Conservation (phyloP, 1,284 basidiomycete species). For the Wolfiporia cocos region DNA sequence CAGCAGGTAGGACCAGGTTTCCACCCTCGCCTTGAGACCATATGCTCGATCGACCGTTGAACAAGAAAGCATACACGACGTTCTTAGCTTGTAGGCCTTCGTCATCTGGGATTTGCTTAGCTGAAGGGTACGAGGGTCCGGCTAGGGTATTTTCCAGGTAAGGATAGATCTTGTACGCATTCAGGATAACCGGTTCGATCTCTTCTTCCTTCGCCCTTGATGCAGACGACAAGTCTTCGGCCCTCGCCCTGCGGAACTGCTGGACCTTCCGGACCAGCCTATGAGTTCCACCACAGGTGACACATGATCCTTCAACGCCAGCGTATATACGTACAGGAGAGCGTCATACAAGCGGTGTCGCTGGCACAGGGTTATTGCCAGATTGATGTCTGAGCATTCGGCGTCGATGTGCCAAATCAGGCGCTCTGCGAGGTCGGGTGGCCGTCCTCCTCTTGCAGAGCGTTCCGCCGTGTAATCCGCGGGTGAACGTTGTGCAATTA, state of each 20-base stretch:
- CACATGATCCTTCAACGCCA: conserved; percentile 84
- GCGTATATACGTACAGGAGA: conserved; percentile 90
- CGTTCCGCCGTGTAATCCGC: conserved; percentile 76
- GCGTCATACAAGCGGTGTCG: conserved; percentile 86
- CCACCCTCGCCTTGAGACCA: conserved; percentile 77
- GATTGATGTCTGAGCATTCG: conserved; percentile 87
- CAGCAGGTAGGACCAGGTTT: conserved; percentile 65
- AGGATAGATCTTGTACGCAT: conserved; percentile 90
- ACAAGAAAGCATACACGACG: conserved; percentile 77
- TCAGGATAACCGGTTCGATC: conserved; percentile 58
- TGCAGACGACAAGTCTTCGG: conserved; percentile 25
- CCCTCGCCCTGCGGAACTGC: conserved; percentile 38
- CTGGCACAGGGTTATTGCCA: conserved; percentile 85
- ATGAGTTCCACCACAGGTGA: conserved; percentile 87
- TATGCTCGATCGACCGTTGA: conserved; percentile 73
- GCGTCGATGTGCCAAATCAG: conserved; percentile 98
- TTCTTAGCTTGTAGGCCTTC: conserved; percentile 65
- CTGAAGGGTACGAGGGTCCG: conserved; percentile 85
- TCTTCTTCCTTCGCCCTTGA: conserved; percentile 30
- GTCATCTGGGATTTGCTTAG: conserved; percentile 59
- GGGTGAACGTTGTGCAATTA: conserved; percentile 76
- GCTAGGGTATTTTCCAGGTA: conserved; percentile 87
- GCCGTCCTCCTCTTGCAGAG: conserved; percentile 67
- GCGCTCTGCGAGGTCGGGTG: conserved; percentile 79
- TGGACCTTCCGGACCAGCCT: conserved; percentile 70